A percentile compares a stretch with the other conserved stretches of the same genome.
phyloP scores from a whole-genome alignment of 768 basidiomycete species.

The Rhodotorula babjevae region DNA sequence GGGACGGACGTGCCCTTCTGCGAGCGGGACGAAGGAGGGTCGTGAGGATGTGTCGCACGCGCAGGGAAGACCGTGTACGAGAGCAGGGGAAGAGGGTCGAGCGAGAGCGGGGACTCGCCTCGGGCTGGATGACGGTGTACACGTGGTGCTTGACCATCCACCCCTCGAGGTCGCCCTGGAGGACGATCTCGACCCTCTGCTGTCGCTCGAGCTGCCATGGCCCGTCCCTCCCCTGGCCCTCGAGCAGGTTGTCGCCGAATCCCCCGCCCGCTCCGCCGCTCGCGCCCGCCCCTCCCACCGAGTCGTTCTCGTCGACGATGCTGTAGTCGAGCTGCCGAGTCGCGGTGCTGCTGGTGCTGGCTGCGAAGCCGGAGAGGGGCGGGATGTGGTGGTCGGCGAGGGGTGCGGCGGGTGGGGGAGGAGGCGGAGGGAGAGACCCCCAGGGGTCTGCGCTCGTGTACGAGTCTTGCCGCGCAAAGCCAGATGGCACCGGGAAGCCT shows the following conservation, averaged over 20 bases:
- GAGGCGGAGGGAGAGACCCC: not conserved
- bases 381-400: not conserved
- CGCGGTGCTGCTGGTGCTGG: not conserved
- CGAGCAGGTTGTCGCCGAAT: not conserved
- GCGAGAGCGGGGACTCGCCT: not conserved
- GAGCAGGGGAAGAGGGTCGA: too few species aligned
- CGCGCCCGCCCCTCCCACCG: too few species aligned
- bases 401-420: slow-evolving; percentile 1
- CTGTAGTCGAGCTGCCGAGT: slow-evolving; percentile 11
- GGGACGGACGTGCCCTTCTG: slow-evolving; percentile 54
- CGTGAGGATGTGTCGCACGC: not conserved
- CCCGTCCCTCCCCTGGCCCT: not conserved
- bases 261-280: not conserved
- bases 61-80: not conserved
- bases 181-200: not conserved
- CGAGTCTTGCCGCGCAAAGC: slow-evolving; percentile 1
- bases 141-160: slow-evolving; percentile 22
- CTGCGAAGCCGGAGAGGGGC: not conserved
- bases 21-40: not conserved
- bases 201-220: slow-evolving; percentile 6
- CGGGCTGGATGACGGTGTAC: not conserved
- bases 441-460: slow-evolving; percentile 7
- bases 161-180: slow-evolving; percentile 14
- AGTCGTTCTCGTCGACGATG: not conserved
- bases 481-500: not conserved